A percentile compares a stretch with the other conserved stretches of the same genome.
phyloP scores from a whole-genome alignment of 208 protist species.

The Crithidia bombi region DNA sequence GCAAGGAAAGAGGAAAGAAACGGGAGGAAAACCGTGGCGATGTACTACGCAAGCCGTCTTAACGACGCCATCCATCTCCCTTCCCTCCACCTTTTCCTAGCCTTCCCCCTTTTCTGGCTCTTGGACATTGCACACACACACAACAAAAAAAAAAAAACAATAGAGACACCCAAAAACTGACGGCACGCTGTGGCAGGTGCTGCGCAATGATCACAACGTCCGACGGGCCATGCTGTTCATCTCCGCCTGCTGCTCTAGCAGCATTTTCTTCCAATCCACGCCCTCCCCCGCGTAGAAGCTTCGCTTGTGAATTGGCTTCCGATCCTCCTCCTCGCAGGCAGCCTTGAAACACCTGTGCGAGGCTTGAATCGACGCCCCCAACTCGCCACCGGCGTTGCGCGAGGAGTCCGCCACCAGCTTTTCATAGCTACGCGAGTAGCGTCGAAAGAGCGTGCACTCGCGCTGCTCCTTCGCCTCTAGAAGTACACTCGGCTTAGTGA shows the following conservation, averaged over 20 bases:
- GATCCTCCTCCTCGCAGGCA: constrained; percentile 31
- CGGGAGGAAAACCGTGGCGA: not conserved
- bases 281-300: constrained; percentile 34
- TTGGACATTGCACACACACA: too few species aligned
- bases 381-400: constrained; percentile 18
- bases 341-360: constrained; percentile 24
- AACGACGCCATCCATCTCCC: too few species aligned
- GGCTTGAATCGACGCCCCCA: constrained; percentile 24
- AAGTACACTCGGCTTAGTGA: constrained; percentile 42
- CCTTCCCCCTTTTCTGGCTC: too few species aligned
- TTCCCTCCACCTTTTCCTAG: too few species aligned
- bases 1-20: not conserved
- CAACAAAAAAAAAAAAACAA: not conserved
- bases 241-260: constrained; percentile 27
- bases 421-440: constrained; percentile 49
- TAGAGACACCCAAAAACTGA: constrained; percentile 4
- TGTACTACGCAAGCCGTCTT: too few species aligned
- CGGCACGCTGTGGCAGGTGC: too few species aligned
- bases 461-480: constrained; percentile 45
- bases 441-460: constrained; percentile 41
- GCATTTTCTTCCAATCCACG: constrained; percentile 32
- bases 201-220: too few species aligned
- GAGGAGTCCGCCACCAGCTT: constrained; percentile 35
- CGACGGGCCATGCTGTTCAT: not conserved
- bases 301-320: constrained; percentile 37